Conservation (phyloP, 306 rosid species). For the Quercus engelmannii region DNA sequence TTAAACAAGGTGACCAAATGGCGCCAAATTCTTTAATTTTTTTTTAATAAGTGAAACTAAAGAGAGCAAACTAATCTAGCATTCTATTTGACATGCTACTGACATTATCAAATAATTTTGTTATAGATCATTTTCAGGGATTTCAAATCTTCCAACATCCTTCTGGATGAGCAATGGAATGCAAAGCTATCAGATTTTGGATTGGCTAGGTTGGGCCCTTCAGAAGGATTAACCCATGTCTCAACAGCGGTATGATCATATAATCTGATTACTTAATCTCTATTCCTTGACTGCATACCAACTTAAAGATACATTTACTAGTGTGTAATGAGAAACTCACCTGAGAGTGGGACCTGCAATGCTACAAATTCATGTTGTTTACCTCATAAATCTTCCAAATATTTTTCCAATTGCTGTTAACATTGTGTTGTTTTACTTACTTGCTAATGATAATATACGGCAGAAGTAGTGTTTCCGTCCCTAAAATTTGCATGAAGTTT, state of each 20-base stretch:
- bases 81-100: slow-evolving; percentile 14
- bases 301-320: slow-evolving; percentile 15
- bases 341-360: background rate
- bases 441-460: no score
- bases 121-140: slow-evolving; percentile 91
- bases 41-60: no score
- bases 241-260: slow-evolving; percentile 85
- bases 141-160: slow-evolving; percentile 94
- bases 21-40: background rate
- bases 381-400: background rate
- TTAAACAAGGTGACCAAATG: no score
- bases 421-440: background rate
- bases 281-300: background rate
- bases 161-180: slow-evolving; percentile 91
- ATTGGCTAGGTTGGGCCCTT: slow-evolving; percentile 91
- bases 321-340: background rate
- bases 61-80: slow-evolving; percentile 14
- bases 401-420: background rate
- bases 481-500: no score
- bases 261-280: slow-evolving; percentile 12
- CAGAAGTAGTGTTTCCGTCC: no score
- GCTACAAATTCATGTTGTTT: background rate
- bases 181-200: slow-evolving; percentile 97
- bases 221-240: slow-evolving; percentile 93
- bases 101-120: slow-evolving; percentile 13